Conservation (phyloP, 805 yeast species). For the Saturnispora galanensis region DNA sequence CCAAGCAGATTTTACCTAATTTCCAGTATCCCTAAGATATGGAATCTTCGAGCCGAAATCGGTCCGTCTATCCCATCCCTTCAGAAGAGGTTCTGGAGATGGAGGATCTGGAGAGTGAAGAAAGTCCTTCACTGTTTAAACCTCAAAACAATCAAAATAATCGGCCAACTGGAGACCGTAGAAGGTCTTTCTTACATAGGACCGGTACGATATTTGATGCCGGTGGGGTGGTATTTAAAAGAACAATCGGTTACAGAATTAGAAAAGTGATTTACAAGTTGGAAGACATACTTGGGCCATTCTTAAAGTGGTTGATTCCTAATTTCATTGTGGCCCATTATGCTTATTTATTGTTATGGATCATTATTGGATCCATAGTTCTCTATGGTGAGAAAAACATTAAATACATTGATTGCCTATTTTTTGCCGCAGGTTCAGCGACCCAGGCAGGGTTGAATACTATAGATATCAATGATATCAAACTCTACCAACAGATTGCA, state of each 20-base stretch:
- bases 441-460: conserved; percentile 94
- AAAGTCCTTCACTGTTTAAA: neutral
- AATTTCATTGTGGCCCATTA: conserved; percentile 61
- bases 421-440: conserved; percentile 63
- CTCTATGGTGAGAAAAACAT: conserved; percentile 65
- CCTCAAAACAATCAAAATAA: neutral
- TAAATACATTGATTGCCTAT: conserved; percentile 68
- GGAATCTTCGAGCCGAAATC: neutral
- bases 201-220: conserved; percentile 9
- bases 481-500: conserved; percentile 71
- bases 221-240: conserved; percentile 11
- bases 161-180: neutral
- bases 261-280: conserved; percentile 30
- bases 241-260: conserved; percentile 23
- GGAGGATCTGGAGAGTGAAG: neutral
- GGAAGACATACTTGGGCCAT: conserved; percentile 32
- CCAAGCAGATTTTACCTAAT: too few species aligned
- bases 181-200: conserved; percentile 4
- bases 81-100: neutral
- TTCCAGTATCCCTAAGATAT: neutral
- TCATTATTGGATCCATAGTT: conserved; percentile 61
- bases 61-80: neutral
- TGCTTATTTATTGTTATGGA: conserved; percentile 51
- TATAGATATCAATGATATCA: conserved; percentile 51
- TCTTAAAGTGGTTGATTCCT: conserved; percentile 34